These are phyloP conservation scores for Ceratocystis variospora DNA, from an alignment of 2,329 filamentous ascomycete genomes.

Conservation along the genomic window DNA sequence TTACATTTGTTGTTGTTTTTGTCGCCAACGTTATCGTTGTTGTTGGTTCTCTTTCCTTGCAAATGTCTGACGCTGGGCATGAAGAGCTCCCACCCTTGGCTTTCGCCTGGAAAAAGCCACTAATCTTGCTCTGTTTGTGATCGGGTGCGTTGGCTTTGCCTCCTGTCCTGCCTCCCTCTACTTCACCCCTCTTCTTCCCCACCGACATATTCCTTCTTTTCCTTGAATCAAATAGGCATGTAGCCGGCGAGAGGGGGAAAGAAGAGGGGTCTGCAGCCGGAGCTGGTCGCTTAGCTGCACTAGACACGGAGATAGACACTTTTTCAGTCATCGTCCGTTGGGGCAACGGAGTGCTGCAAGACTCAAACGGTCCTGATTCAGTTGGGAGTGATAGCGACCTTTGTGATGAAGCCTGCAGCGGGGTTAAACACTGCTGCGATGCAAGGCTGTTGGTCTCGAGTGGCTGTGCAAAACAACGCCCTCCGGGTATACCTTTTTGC, in stretches of 20 bases:
- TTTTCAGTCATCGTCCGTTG: not conserved
- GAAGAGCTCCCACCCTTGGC: not conserved
- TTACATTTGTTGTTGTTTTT: too few relatives aligned
- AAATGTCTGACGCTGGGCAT: not conserved
- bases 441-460: not conserved
- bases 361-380: not conserved
- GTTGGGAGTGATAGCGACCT: not conserved
- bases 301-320: not conserved
- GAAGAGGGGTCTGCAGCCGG: not conserved
- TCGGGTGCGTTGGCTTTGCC: slow-evolving; percentile 1
- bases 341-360: not conserved
- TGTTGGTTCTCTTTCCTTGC: not conserved
- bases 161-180: not conserved
- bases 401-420: not conserved
- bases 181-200: slow-evolving; percentile 20
- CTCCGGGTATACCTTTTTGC: too few relatives aligned
- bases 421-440: not conserved
- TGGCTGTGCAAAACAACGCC: too few relatives aligned
- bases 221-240: slow-evolving; percentile 13
- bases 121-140: slow-evolving; percentile 44
- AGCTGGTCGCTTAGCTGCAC: slow-evolving; percentile 10
- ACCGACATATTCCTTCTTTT: slow-evolving; percentile 21
- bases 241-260: slow-evolving; percentile 27
- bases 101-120: slow-evolving; percentile 66
- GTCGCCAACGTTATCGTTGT: not conserved